Evolutionary conservation across 306 rosid species (phyloP).

Genomic region (Macrotyloma uniflorum): DNA sequence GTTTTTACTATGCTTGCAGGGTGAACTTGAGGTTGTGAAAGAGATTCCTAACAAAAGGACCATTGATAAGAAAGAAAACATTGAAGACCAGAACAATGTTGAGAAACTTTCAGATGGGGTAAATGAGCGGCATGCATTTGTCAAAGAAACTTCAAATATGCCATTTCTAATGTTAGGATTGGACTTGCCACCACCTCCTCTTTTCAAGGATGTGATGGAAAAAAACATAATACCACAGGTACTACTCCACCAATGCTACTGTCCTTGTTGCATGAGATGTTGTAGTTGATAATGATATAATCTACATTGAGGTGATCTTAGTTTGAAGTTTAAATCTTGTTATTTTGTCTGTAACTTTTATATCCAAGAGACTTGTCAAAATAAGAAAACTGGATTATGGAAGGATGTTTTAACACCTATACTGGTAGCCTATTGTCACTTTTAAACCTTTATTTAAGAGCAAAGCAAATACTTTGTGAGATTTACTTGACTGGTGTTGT

Average conservation of each 20-base stretch:
- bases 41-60: conserved; percentile 70
- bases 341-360: conserved; percentile 18
- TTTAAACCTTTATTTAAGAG: neutral
- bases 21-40: conserved; percentile 94
- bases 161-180: conserved; percentile 95
- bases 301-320: neutral
- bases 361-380: neutral
- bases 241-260: conserved; percentile 11
- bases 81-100: conserved; percentile 46
- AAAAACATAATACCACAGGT: conserved; percentile 99
- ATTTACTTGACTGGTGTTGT: neutral
- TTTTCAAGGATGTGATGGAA: conserved; percentile 98
- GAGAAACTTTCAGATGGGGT: conserved; percentile 55
- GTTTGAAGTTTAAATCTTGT: conserved; percentile 20
- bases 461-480: neutral
- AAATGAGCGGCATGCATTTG: conserved; percentile 45
- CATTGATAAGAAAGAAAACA: conserved; percentile 63
- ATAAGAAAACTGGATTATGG: neutral
- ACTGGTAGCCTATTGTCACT: neutral
- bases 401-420: conserved; percentile 16
- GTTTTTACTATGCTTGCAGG: conserved; percentile 52
- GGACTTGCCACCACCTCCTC: conserved; percentile 99
- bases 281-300: neutral
- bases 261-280: conserved; percentile 26
- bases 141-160: conserved; percentile 73